A percentile compares a stretch with the other conserved stretches of the same genome.
phyloP scores from a whole-genome alignment of 192 early-diverging fungal genomes.

The Dissophora globulifera region DNA sequence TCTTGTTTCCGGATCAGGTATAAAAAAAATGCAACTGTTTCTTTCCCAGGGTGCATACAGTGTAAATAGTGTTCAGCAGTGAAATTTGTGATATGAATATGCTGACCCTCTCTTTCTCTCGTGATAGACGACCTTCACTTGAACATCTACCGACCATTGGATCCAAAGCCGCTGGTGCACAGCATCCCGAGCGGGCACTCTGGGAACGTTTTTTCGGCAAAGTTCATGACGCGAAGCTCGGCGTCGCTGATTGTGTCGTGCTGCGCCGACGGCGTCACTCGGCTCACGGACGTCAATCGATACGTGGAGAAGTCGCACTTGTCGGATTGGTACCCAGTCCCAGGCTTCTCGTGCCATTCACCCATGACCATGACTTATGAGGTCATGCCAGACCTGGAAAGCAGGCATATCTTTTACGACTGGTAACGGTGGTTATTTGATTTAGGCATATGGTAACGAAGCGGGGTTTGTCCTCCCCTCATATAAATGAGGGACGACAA shows the following conservation, averaged over 20 bases:
- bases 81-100: too few species aligned
- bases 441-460: not conserved
- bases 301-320: conserved; percentile 20
- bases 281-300: conserved; percentile 61
- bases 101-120: not conserved
- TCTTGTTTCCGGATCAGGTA: conserved; percentile 61
- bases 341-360: conserved; percentile 55
- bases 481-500: too few species aligned
- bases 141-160: conserved; percentile 60
- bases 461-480: too few species aligned
- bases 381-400: conserved; percentile 58
- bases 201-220: conserved; percentile 84
- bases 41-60: too few species aligned
- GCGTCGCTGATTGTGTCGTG: conserved; percentile 70
- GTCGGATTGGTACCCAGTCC: conserved; percentile 28
- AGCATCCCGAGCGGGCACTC: conserved; percentile 67
- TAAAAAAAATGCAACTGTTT: not conserved
- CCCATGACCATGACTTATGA: conserved; percentile 52
- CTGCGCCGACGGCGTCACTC: conserved; percentile 69
- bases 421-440: conserved; percentile 16
- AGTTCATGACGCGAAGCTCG: conserved; percentile 69
- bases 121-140: conserved; percentile 56
- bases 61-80: too few species aligned
- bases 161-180: conserved; percentile 43
- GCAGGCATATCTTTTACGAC: conserved; percentile 58